A percentile compares a stretch with the other conserved stretches of the same genome.
Conservation (phyloP, 179 eudicot species). For the Spinacia oleracea region DNA sequence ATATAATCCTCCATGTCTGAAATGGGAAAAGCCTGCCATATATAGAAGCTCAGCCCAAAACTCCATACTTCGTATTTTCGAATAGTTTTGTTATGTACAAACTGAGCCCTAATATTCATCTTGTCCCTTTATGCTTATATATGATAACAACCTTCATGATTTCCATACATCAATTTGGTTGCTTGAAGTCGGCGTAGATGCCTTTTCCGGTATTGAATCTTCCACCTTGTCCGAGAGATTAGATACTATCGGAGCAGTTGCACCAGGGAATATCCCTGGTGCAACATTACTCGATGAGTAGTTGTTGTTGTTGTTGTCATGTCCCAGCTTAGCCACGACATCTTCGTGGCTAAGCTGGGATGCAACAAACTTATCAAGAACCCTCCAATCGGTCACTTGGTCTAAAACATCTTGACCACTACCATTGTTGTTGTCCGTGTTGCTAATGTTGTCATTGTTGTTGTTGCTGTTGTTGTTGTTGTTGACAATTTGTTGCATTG, state of each 20-base stretch:
- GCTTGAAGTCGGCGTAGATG: slow-evolving; percentile 41
- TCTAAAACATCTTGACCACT: slow-evolving; percentile 36
- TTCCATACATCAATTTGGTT: slow-evolving; percentile 50
- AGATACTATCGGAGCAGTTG: slow-evolving; percentile 28
- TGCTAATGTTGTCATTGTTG: slow-evolving; percentile 8
- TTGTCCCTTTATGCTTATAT: neutral
- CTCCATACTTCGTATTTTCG: slow-evolving; percentile 4
- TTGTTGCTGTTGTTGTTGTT: slow-evolving; percentile 6
- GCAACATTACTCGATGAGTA: slow-evolving; percentile 12
- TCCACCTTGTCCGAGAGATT: slow-evolving; percentile 26
- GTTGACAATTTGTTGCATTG: slow-evolving; percentile 18
- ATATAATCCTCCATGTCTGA: slow-evolving; percentile 14
- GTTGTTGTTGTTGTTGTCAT: slow-evolving; percentile 2
- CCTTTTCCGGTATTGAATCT: slow-evolving; percentile 34
- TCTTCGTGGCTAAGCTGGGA: slow-evolving; percentile 86
- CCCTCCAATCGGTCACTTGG: slow-evolving; percentile 69
- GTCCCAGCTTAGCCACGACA: slow-evolving; percentile 19
- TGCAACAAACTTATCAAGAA: slow-evolving; percentile 80
- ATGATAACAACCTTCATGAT: slow-evolving; percentile 28
- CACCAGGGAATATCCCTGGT: slow-evolving; percentile 20
- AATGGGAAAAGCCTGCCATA: slow-evolving; percentile 16
- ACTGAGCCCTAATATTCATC: slow-evolving; percentile 25
- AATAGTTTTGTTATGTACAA: slow-evolving; percentile 34
- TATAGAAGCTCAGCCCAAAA: slow-evolving; percentile 7
- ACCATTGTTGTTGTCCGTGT: slow-evolving; percentile 6